phyloP scores from a whole-genome alignment of 129 eudicot genomes.

The Centrapalus pauciflorus region DNA sequence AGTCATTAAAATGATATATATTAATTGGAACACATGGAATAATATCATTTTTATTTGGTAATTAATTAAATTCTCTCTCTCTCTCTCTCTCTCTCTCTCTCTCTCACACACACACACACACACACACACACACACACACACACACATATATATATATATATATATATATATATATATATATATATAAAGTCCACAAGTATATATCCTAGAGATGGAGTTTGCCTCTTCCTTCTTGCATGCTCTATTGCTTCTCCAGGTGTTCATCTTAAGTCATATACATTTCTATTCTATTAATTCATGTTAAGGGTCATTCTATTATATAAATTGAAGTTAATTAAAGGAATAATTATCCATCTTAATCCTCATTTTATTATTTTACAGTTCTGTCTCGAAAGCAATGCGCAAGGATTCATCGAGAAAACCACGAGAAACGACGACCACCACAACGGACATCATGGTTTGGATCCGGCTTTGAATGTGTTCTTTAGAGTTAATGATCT shows the following conservation, averaged over 20 bases:
- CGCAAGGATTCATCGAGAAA: not conserved
- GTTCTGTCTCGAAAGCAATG: not conserved
- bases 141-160: too few relatives aligned
- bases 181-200: not conserved
- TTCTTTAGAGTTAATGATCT: slow-evolving; percentile 47
- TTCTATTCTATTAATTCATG: not conserved
- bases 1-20: too few relatives aligned
- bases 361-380: not conserved
- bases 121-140: too few relatives aligned
- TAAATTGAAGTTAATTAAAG: not conserved
- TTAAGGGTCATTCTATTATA: too few relatives aligned
- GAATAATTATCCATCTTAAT: not conserved
- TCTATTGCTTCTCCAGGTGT: slow-evolving; percentile 34
- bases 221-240: slow-evolving; percentile 17
- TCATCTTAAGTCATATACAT: not conserved
- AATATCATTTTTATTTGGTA: too few relatives aligned
- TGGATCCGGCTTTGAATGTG: slow-evolving; percentile 43
- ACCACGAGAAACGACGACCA: not conserved
- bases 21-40: too few relatives aligned
- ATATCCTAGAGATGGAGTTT: slow-evolving; percentile 9
- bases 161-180: not conserved
- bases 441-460: not conserved
- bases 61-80: too few relatives aligned
- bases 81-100: too few relatives aligned
- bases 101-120: too few relatives aligned